Conservation (phyloP, 169 alveolate species). For the Besnoitia besnoiti region DNA sequence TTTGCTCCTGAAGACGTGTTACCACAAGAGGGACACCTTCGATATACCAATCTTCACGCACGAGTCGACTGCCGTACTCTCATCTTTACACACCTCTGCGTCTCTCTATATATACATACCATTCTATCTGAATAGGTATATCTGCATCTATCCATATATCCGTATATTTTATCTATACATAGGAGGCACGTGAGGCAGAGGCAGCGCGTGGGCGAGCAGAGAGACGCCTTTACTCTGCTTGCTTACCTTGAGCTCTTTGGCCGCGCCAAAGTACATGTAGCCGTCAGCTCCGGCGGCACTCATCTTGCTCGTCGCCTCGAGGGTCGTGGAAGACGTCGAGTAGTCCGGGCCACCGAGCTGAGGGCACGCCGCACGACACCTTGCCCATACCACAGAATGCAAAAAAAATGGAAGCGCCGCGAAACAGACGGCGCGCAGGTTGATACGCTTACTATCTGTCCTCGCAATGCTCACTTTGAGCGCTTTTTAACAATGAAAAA, state of each 20-base stretch:
- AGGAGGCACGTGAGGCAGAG: not conserved
- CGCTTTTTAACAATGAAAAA: not conserved
- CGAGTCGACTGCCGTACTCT: too few relatives aligned
- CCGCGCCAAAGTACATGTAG: slow-evolving; percentile 67
- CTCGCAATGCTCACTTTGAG: too few relatives aligned
- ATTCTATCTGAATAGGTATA: too few relatives aligned
- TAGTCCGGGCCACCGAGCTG: slow-evolving; percentile 66
- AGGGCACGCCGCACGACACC: too few relatives aligned
- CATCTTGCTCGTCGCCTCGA: slow-evolving; percentile 33
- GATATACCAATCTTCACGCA: too few relatives aligned
- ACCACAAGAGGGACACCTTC: too few relatives aligned
- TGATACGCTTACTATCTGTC: too few relatives aligned
- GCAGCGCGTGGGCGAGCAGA: not conserved
- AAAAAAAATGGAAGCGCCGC: not conserved
- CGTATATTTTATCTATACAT: not conserved
- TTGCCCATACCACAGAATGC: too few relatives aligned
- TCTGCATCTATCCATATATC: not conserved
- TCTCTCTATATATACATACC: not conserved
- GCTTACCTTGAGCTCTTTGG: slow-evolving; percentile 59
- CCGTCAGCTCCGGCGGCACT: slow-evolving; percentile 49
- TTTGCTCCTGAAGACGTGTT: too few relatives aligned
- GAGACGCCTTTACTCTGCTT: too few relatives aligned
- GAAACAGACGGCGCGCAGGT: too few relatives aligned
- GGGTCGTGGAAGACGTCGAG: slow-evolving; percentile 32
- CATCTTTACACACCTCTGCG: not conserved